Evolutionary conservation across 1,284 basidiomycete genomes (phyloP), one percentile per base, ranked within the genome.

Genomic region (Chiua sp.): DNA sequence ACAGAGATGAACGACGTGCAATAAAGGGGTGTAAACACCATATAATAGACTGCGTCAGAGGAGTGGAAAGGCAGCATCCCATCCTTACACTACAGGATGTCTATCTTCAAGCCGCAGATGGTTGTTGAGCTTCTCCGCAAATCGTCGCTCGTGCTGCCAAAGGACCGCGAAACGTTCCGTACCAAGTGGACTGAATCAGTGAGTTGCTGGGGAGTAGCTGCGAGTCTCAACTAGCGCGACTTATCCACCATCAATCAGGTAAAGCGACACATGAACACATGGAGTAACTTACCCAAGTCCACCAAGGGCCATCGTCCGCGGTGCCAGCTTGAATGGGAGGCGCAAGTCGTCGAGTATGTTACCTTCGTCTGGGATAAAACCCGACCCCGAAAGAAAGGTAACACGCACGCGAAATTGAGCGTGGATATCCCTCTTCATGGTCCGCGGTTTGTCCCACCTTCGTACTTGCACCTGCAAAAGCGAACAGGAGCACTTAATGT

Each of bases 291-390:
- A 23, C 23, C 47, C 23, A 42, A 32, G 30, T 33, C 59, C 4
- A 61, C 23, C 18, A 53, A 51, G 50, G 39, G 32, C 11, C 37
- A 23, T 28, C 23, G 16, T 32, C 22, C 30, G 3, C 8, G 16
- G 12, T 55, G 13, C 30, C 68, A 70, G 60, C 59, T 71, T 3
- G 47, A 60, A 22, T 71, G 64, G 63, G 66, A 62, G 39, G 54
- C 56, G 0, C n/a, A 68, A 28, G 56, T 72, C 2, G 61, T 67
- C 2, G 64, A 69, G 54, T 72, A 69, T 49, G 62, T 71, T 6
- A 62, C 32, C 18, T 60, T 55, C 18, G 26, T 69, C 16, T 60
- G 68, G 44, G 52, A 59, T 0, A 55, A 47, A 28, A 52, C 44
- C 2, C 52, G 47, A 7, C 54, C 47, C 22, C 4, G 47, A 33